Evolutionary conservation across 2,329 filamentous ascomycete genomes (phyloP), one percentile per base, ranked within the genome.

Genomic region (Sclerotiophoma versabilis): DNA sequence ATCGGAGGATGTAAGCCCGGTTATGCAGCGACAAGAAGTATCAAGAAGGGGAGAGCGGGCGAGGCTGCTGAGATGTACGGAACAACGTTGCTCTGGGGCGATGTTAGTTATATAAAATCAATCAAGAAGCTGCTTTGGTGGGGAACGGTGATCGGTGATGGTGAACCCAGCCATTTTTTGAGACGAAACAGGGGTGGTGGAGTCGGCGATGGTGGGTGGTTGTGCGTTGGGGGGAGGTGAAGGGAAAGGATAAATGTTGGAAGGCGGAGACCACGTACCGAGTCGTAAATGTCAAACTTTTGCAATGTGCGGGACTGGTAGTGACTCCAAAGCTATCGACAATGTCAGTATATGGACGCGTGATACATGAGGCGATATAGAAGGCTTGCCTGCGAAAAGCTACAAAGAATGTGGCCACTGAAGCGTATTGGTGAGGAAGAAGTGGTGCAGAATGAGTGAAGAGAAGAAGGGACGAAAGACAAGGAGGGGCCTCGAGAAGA

Each of bases 331-430:
- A 75, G 73, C 74, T 76, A 63, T 19, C 19, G 36, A 20, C 12
- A 9, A 25, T 14, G 63, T 71, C 42, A 73, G 68, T 43, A 27
- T 39, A 22, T 22, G 33, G 17, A 20, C 7, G 7, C 3, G 17
- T 32, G 43, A 49, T 25, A 25, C 19, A 27, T 52, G 34, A 34
- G 51, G 36, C 29, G 34, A 23, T 27, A 15, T 15, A 22, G 47
- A 39, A 47, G 47, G 33, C 72, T 59, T 58, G 75, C 72, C 72
- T 72, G 70, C 66, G 70, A 69, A 75, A 75, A 75, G 74, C 73
- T 75, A 75, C 73, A 75, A 76, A 76, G 73, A 76, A 76, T 75
- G 74, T 74, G 72, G 71, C 68, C 74, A 75, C 72, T 75, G 73
- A 76, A 72, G 69, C 69, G 72, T 74, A 73, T 55, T 74, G 64